Conservation (phyloP, 768 basidiomycete genomes). For the Dendrothele bispora region DNA sequence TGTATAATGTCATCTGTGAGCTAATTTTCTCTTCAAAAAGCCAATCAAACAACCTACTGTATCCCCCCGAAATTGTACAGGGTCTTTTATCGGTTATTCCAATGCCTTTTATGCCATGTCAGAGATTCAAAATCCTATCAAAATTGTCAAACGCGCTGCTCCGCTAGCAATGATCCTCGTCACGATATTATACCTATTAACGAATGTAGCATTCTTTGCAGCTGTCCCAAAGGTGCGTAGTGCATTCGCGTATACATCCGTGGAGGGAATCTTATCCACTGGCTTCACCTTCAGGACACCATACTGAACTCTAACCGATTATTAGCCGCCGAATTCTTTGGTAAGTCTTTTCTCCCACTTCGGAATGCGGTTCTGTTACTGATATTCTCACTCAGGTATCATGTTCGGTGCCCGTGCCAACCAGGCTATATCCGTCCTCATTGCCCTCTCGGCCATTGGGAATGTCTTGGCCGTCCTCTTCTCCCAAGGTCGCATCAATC, state of each 20-base stretch:
- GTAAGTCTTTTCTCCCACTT: not conserved
- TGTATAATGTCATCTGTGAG: conserved; percentile 61
- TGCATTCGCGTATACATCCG: no score
- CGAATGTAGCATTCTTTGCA: conserved; percentile 73
- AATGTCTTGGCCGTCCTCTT: conserved; percentile 53
- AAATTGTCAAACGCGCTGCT: conserved; percentile 68
- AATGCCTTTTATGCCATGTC: conserved; percentile 75
- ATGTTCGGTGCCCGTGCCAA: not conserved
- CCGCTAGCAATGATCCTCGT: conserved; percentile 63
- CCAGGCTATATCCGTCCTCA: conserved; percentile 34
- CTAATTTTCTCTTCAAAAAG: no score
- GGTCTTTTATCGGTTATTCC: conserved; percentile 72
- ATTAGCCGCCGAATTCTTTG: not conserved
- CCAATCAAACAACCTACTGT: no score
- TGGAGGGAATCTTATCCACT: conserved; percentile 9
- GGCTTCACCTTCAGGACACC: not conserved
- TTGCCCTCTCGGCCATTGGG: conserved; percentile 59
- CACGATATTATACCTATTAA: conserved; percentile 57
- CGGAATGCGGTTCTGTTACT: not conserved
- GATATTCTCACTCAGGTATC: not conserved
- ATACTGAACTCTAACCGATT: not conserved
- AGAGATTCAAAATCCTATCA: conserved; percentile 66
- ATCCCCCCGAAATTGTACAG: no score
- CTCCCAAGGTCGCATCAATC: conserved; percentile 47
- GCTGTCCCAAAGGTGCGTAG: conserved; percentile 58